phyloP scores from a whole-genome alignment of 176 grass and related monocot genomes.

The Musa troglodytarum region DNA sequence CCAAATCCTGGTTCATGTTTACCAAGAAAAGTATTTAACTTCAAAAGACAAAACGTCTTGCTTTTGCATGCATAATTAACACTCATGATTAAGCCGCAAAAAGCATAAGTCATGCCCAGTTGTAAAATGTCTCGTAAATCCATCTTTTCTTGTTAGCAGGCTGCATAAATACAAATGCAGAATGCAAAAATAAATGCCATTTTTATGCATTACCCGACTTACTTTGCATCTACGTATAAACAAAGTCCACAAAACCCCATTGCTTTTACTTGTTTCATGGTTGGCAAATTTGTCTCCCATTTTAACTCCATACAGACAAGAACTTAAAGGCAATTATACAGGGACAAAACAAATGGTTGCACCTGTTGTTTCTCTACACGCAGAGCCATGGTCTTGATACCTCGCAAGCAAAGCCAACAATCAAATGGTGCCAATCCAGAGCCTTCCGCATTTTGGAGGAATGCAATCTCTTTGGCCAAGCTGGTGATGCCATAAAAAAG shows the following conservation, averaged over 20 bases:
- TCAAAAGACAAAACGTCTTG: background rate
- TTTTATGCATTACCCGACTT: background rate
- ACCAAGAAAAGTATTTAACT: no score
- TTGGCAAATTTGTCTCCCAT: background rate
- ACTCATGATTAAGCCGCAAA: background rate
- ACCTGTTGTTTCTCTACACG: conserved; percentile 69
- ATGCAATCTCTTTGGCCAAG: conserved; percentile 85
- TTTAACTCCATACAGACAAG: background rate
- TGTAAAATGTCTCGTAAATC: background rate
- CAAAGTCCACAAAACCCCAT: background rate
- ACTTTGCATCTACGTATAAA: background rate
- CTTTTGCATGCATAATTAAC: background rate
- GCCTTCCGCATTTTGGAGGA: conserved; percentile 97
- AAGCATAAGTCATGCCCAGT: background rate
- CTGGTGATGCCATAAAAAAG: conserved; percentile 26
- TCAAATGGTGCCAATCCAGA: conserved; percentile 78
- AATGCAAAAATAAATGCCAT: no score
- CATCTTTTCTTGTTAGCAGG: background rate
- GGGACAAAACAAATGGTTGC: conserved; percentile 19
- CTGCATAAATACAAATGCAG: no score
- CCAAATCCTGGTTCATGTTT: background rate
- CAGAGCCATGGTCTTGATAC: conserved; percentile 94
- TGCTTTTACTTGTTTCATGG: background rate
- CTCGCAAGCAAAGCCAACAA: conserved; percentile 95
- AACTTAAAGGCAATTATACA: background rate